phyloP scores from a whole-genome alignment of 1,139 yeast genomes.

The Yamadazyma atmosphaerica region DNA sequence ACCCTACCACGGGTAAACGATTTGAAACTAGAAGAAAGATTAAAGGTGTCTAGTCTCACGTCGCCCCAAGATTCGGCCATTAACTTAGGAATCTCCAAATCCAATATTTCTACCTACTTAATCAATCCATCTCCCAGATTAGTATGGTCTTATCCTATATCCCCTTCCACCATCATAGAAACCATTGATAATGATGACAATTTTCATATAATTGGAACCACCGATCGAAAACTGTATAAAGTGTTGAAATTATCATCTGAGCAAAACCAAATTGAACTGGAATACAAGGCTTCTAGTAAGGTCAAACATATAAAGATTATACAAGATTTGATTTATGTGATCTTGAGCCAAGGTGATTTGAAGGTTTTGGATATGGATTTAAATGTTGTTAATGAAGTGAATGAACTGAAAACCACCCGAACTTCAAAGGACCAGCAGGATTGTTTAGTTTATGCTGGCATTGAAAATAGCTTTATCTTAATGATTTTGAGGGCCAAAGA shows the following conservation, averaged over 20 bases:
- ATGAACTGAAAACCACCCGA: constrained; percentile 14
- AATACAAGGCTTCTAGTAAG: constrained; percentile 18
- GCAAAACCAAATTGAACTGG: constrained; percentile 22
- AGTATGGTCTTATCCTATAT: constrained; percentile 69
- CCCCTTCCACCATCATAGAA: constrained; percentile 57
- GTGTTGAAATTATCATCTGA: constrained; percentile 27
- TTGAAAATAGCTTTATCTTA: not conserved
- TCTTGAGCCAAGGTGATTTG: constrained; percentile 44
- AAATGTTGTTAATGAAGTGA: constrained; percentile 27
- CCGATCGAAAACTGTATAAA: constrained; percentile 47
- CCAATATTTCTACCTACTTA: constrained; percentile 69
- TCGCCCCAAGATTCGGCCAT: constrained; percentile 28
- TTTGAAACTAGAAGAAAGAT: constrained; percentile 28
- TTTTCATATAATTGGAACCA: constrained; percentile 41
- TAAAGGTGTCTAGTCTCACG: constrained; percentile 29
- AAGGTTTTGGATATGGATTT: constrained; percentile 1
- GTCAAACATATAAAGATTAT: constrained; percentile 39
- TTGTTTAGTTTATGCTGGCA: not conserved
- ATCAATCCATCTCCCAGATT: constrained; percentile 81
- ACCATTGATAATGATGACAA: constrained; percentile 37
- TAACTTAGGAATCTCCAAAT: constrained; percentile 74
- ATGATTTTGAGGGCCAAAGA: not conserved
- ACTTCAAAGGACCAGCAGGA: constrained; percentile 4
- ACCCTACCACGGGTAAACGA: constrained; percentile 45
- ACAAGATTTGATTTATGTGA: constrained; percentile 30